Evolutionary conservation across 2,329 filamentous ascomycete genomes (phyloP), one percentile per base, ranked within the genome.

Genomic region (Rosellinia necatrix): DNA sequence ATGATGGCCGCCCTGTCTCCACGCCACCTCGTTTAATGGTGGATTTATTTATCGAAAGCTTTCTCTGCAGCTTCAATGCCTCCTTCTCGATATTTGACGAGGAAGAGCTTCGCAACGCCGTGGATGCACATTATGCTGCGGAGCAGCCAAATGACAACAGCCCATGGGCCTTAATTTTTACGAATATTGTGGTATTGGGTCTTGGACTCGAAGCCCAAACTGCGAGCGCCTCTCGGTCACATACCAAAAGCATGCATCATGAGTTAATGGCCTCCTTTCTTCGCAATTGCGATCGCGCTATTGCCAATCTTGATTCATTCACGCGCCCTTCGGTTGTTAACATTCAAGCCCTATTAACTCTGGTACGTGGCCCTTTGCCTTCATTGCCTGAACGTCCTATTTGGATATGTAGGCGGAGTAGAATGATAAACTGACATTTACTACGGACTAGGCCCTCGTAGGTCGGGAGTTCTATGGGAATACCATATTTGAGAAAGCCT

Each of bases 221-320:
- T 9, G 43, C 51, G 1, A 49, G 30, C 13, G 44, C 43, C 22
- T 54, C 51, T 15, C 42, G 49, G 30, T 49, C 51, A 3, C 51
- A 54, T 7, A 29, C 51, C 12, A 49, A 49, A 24, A 49, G 51
- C 43, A 54, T 54, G 51, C 43, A 54, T 13, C 43, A 54, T 19
- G 43, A 54, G 22, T 29, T 54, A 6, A 54, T 54, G 35, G 42
- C 51, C 19, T 54, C 51, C 2, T 54, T 54, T 37, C 51, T 54
- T 6, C 51, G 43, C 21, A 49, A 54, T 29, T 54, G 51, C 41
- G 43, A 54, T 29, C 51, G 51, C 6, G 51, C 51, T 5, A 54
- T 54, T n/a, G 29, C 37, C 25, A 54, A 54, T 37, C 51, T 54
- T 22, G 51, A 54, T 15, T 37, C 51, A 1, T 54, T 54, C 21